Evolutionary conservation across 2,329 filamentous ascomycete genomes (phyloP), one percentile per base, ranked within the genome.

Genomic region (Sporothrix pseudoabietina): DNA sequence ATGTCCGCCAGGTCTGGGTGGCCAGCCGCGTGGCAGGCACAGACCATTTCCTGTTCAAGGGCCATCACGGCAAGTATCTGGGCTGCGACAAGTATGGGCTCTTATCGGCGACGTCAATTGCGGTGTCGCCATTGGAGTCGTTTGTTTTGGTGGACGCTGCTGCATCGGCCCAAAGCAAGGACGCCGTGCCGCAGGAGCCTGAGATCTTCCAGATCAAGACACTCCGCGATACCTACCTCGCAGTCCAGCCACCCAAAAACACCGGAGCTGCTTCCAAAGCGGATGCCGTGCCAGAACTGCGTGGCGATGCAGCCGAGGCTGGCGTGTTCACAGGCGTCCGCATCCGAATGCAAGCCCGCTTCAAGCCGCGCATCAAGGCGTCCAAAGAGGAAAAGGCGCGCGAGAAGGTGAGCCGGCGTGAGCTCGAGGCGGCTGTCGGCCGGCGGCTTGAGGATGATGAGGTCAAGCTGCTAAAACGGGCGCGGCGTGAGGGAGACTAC

Each of bases 1-100:
- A 98, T 81, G 94, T 98, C 74, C 87, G 95, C 75, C 94, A 98
- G 84, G 96, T 99, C 19, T 99, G 95, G 93, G 89, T 98, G 76
- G 94, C 93, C 74, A 97, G 92, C 77, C 88, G 88, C 77, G 91
- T 98, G 14, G 88, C 91, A 0, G 95, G 95, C 3, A 95, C 92
- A 0, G 93, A 97, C 76, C 87, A 87, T 47, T 91, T 93, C 77
- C 92, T 92, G 73, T 92, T 99, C 81, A 98, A 97, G 82, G 93
- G 94, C 0, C 92, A 95, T 78, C 93, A 98, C 82, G 94, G 94
- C 75, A 91, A 89, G 91, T 94, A 96, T 80, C 87, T 98, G 2
- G 90, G 91, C 74, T 95, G 93, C 82, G 93, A 97, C 83, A 93
- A 92, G 81, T 90, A 91, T 78, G 95, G 95, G 72, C 84, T 92